Conservation (phyloP, 2,329 filamentous ascomycete genomes). For the Didymellaceae sp. region DNA sequence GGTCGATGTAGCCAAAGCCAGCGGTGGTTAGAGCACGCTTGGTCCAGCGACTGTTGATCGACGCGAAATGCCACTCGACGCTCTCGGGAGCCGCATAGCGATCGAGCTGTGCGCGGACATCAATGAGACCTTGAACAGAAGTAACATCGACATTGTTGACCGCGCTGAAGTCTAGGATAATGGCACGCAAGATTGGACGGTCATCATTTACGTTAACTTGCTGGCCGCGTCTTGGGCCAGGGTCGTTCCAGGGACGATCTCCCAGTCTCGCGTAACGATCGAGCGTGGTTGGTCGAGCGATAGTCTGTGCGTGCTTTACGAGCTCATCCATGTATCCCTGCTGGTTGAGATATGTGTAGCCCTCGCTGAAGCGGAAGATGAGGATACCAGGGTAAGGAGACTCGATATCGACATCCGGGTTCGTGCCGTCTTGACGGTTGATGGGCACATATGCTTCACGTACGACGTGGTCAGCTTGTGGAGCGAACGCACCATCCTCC, state of each 20-base stretch:
- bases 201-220: constrained; percentile 54
- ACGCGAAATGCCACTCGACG: constrained; percentile 96
- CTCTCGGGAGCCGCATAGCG: constrained; percentile 78
- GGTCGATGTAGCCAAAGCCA: constrained; percentile 78
- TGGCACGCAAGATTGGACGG: constrained; percentile 78
- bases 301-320: constrained; percentile 52
- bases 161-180: constrained; percentile 91
- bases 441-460: constrained; percentile 67
- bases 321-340: constrained; percentile 82
- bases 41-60: constrained; percentile 91
- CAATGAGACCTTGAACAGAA: constrained; percentile 88
- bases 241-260: constrained; percentile 92
- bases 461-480: constrained; percentile 12
- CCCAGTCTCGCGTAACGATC: constrained; percentile 64
- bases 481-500: constrained; percentile 21
- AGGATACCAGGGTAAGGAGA: constrained; percentile 90
- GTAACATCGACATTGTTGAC: constrained; percentile 96
- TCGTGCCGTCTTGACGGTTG: constrained; percentile 86
- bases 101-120: constrained; percentile 93
- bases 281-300: constrained; percentile 78
- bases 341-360: constrained; percentile 95
- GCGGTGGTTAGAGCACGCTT: constrained; percentile 86
- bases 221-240: constrained; percentile 71
- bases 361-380: constrained; percentile 94
- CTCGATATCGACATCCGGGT: constrained; percentile 80